Base-by-base conservation (phyloP, 129 eudicot species). In the Flaveria trinervia region DNA sequence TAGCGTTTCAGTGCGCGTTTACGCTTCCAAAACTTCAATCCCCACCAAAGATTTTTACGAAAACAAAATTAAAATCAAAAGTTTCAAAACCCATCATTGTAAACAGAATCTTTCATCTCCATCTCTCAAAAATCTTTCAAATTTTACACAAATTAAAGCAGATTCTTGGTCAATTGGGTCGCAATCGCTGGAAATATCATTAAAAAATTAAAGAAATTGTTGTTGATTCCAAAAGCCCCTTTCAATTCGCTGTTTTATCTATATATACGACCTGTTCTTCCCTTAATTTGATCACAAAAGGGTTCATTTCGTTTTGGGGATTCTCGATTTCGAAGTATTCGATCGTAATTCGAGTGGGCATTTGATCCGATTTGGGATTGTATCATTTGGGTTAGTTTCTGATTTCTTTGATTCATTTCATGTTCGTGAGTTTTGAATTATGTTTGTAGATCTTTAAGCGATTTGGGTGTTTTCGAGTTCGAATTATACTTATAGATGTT, bases 301-400 rank as follows among this genome's bases (percentile, higher is more conserved):
- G 43, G 43, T 67, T 55, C 8, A 74, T 11, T 80, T 44, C 74
- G 44, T 41, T 78, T 65, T 72, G 50, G 49, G 60, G 83, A n/a
- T 70, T 73, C 73, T 30, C 11, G 51, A 17, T 36, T n/a, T 20
- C 20, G 44, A 13, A 22, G 12, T 16, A 3, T 55, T 7, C 28
- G 15, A 25, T 77, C 25, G 44, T 65, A 45, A 10, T 45, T 45
- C 49, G 49, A 45, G 49, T 17, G 30, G 45, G 20, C 52, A 55
- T 22, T 68, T 61, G 55, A 26, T 57, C 50, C 23, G 51, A 44
- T 52, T 66, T 66, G 56, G 70, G 70, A 73, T 80, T 17, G n/a
- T 80, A 25, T 80, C 84, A 80, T 80, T 79, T 4, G 0, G 71
- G 84, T 80, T 80, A 80, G 84, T 80, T 45, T 73, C 70, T 80